Evolutionary conservation across 176 grass and related monocot genomes (phyloP).

Genomic region (Pontederia paniculata): DNA sequence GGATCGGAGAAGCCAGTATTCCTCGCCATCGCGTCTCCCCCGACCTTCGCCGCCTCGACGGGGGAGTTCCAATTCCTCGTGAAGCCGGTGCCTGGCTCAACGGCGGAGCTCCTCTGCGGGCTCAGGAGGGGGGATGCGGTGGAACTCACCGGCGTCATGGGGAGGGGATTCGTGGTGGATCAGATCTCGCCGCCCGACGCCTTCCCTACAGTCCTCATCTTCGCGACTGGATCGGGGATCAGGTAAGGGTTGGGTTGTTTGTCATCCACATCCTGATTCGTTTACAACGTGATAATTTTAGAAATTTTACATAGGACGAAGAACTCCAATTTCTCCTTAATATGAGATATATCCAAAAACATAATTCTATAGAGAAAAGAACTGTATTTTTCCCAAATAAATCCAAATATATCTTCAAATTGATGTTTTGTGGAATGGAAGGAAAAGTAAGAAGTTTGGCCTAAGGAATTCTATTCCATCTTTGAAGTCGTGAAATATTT

Average conservation of each 20-base stretch:
- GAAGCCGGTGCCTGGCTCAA: conserved; percentile 55
- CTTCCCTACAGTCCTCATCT: conserved; percentile 44
- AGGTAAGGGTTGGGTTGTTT: conserved; percentile 17
- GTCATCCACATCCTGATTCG: not conserved
- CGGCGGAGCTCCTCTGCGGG: conserved; percentile 43
- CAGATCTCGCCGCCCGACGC: conserved; percentile 36
- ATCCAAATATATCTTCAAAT: no score
- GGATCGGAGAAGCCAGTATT: conserved; percentile 32
- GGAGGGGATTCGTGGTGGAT: conserved; percentile 53
- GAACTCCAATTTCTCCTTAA: no score
- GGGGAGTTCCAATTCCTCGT: conserved; percentile 53
- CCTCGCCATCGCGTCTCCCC: conserved; percentile 70
- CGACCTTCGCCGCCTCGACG: conserved; percentile 3
- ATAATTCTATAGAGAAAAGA: no score
- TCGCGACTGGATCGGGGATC: conserved; percentile 78
- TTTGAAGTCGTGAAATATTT: no score
- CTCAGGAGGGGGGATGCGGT: conserved; percentile 56
- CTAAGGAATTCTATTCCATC: no score
- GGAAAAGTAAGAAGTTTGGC: no score
- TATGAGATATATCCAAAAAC: no score
- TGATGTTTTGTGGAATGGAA: no score
- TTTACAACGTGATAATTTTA: no score
- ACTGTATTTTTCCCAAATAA: no score
- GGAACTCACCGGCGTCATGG: conserved; percentile 68
- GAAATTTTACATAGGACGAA: no score